Percentiles rank a stretch among this genome's conserved stretches.
Evolutionary conservation across 306 rosid species (phyloP).

Genomic region (Castanospermum australe): DNA sequence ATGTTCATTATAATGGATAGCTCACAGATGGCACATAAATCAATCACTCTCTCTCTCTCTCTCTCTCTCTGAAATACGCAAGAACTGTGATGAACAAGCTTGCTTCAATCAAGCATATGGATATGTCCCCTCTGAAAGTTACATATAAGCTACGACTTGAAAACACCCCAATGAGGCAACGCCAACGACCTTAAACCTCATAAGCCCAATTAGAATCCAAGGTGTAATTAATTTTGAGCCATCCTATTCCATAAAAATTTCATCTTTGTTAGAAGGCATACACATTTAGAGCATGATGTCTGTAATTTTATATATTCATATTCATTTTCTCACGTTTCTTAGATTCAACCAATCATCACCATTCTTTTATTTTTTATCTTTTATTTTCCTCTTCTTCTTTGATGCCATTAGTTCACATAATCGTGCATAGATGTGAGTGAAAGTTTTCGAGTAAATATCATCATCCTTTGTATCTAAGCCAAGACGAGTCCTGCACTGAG

Average conservation of each 20-base stretch:
- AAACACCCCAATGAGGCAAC: background rate
- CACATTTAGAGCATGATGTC: background rate
- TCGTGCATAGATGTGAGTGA: too few relatives aligned
- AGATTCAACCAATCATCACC: too few relatives aligned
- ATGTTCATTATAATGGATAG: background rate
- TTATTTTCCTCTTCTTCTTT: too few relatives aligned
- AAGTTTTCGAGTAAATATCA: too few relatives aligned
- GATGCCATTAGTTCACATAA: too few relatives aligned
- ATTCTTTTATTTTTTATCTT: too few relatives aligned
- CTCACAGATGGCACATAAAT: background rate
- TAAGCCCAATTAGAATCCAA: constrained; percentile 21
- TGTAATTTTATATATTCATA: too few relatives aligned
- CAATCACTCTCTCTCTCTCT: too few relatives aligned
- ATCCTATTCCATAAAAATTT: background rate
- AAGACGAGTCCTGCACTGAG: background rate
- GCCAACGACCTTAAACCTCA: background rate
- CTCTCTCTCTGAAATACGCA: background rate
- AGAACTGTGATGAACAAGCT: background rate
- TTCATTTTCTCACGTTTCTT: too few relatives aligned
- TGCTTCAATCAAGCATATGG: constrained; percentile 22
- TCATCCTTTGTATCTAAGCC: too few relatives aligned
- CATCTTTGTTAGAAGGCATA: background rate
- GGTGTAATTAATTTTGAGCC: background rate
- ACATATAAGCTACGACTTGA: background rate
- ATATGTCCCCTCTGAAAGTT: constrained; percentile 15